Percentiles rank a stretch among this genome's conserved stretches.
Conservation (phyloP, 1,284 basidiomycete species). For the Ustilago tritici region DNA sequence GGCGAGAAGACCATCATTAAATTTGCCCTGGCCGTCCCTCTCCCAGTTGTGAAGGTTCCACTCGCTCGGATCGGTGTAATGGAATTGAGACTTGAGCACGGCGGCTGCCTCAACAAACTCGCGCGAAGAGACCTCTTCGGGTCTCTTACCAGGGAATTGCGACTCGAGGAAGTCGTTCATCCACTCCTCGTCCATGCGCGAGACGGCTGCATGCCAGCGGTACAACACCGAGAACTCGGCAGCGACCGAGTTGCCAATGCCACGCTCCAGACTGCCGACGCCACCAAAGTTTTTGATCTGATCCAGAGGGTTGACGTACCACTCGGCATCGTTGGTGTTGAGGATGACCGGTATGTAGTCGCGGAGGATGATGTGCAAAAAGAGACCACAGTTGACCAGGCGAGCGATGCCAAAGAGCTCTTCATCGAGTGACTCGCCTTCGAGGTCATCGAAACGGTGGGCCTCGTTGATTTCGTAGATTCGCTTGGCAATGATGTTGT, state of each 20-base stretch:
- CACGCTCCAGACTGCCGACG: slow-evolving; percentile 47
- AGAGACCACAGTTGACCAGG: slow-evolving; percentile 51
- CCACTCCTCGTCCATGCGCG: slow-evolving; percentile 59
- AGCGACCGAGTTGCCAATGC: slow-evolving; percentile 55
- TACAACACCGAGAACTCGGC: slow-evolving; percentile 58
- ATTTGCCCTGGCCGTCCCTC: slow-evolving; percentile 76
- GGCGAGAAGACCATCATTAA: slow-evolving; percentile 82
- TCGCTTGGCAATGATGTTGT: slow-evolving; percentile 82
- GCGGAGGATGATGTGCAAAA: slow-evolving; percentile 51
- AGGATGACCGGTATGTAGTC: slow-evolving; percentile 64
- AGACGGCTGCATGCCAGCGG: slow-evolving; percentile 61
- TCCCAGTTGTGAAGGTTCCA: slow-evolving; percentile 77
- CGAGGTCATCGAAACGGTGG: slow-evolving; percentile 39
- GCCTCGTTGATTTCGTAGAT: slow-evolving; percentile 73
- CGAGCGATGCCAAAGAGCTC: slow-evolving; percentile 55
- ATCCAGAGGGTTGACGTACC: slow-evolving; percentile 55
- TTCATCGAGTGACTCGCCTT: slow-evolving; percentile 52
- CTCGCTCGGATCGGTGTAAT: slow-evolving; percentile 70
- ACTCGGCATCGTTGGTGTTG: slow-evolving; percentile 56
- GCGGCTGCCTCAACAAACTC: slow-evolving; percentile 76
- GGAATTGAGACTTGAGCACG: slow-evolving; percentile 26
- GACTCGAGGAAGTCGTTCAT: slow-evolving; percentile 50
- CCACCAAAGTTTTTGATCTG: slow-evolving; percentile 50
- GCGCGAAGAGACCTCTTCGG: slow-evolving; percentile 72
- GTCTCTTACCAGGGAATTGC: slow-evolving; percentile 39